Percentiles rank a stretch among this genome's conserved stretches.
Evolutionary conservation across 139 green algal genomes (phyloP).

Genomic region (Haematococcus lacustris): DNA sequence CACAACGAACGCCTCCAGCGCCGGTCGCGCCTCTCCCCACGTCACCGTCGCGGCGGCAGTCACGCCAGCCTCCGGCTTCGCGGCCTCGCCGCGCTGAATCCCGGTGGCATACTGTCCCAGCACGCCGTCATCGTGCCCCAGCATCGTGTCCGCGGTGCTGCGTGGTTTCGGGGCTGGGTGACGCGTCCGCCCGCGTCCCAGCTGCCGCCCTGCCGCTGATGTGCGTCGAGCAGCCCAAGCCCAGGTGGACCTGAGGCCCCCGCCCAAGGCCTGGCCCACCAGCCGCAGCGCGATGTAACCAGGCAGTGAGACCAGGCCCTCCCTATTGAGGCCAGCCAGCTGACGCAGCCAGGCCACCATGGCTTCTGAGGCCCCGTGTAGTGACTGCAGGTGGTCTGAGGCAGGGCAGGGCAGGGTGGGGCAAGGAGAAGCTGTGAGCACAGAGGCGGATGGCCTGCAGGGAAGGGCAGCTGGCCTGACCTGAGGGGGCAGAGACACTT

Average conservation of each 20-base stretch:
- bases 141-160: background rate
- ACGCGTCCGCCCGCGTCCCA: background rate
- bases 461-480: background rate
- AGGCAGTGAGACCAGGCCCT: conserved; percentile 62
- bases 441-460: background rate
- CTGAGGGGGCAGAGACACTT: background rate
- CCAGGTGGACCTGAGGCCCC: background rate
- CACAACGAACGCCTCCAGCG: conserved; percentile 5
- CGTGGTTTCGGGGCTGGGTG: background rate
- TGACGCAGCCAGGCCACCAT: background rate
- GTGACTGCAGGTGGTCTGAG: background rate
- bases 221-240: background rate
- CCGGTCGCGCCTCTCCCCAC: background rate
- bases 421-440: background rate
- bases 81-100: too few species aligned
- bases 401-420: background rate
- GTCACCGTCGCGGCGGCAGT: background rate
- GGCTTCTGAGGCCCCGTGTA: background rate
- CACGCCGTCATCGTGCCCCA: background rate
- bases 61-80: background rate
- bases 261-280: conserved; percentile 17
- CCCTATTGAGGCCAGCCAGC: conserved; percentile 65
- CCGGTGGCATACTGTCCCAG: too few species aligned
- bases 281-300: conserved; percentile 73
- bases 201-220: background rate